A percentile compares a stretch with the other conserved stretches of the same genome.
Evolutionary conservation across 2,329 filamentous ascomycete genomes (phyloP).

Genomic region (Dactylellina sp.): DNA sequence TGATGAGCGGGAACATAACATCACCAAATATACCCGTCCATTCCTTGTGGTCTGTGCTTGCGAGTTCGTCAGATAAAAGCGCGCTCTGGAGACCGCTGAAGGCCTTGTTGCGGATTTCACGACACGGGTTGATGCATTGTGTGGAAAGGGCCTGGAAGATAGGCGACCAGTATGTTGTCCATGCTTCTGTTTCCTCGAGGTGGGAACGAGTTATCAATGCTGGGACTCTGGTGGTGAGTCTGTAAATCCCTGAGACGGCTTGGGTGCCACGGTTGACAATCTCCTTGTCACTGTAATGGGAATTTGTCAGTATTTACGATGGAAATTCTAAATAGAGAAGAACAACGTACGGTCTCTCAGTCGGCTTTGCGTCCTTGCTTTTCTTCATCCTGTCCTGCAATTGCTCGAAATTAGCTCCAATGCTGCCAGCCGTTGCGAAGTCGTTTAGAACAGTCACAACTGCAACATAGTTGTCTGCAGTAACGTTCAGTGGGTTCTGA

Average conservation of each 20-base stretch:
- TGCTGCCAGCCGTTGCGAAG: slow-evolving; percentile 84
- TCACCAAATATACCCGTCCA: slow-evolving; percentile 96
- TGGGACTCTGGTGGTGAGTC: slow-evolving; percentile 83
- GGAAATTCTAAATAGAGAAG: neutral
- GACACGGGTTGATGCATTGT: slow-evolving; percentile 93
- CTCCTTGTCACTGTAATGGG: slow-evolving; percentile 70
- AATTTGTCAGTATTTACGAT: slow-evolving; percentile 5
- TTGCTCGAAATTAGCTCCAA: slow-evolving; percentile 78
- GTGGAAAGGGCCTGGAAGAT: slow-evolving; percentile 88
- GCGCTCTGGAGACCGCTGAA: slow-evolving; percentile 87
- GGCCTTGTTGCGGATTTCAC: slow-evolving; percentile 89
- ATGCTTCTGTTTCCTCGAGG: slow-evolving; percentile 87
- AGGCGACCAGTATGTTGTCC: slow-evolving; percentile 97
- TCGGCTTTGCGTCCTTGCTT: slow-evolving; percentile 58
- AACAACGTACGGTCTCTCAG: slow-evolving; percentile 58
- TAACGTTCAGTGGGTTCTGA: slow-evolving; percentile 82
- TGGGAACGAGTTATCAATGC: slow-evolving; percentile 92
- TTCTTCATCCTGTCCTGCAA: slow-evolving; percentile 69
- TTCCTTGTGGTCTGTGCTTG: slow-evolving; percentile 83
- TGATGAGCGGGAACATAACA: slow-evolving; percentile 90
- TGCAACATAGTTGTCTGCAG: slow-evolving; percentile 94
- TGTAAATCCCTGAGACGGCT: slow-evolving; percentile 83
- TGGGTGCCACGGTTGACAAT: slow-evolving; percentile 80
- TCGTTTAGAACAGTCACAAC: slow-evolving; percentile 86
- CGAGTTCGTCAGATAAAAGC: slow-evolving; percentile 84